A percentile compares a stretch with the other conserved stretches of the same genome.
Conservation (phyloP, 2,329 filamentous ascomycete species). For the Stachybotrys chartarum region DNA sequence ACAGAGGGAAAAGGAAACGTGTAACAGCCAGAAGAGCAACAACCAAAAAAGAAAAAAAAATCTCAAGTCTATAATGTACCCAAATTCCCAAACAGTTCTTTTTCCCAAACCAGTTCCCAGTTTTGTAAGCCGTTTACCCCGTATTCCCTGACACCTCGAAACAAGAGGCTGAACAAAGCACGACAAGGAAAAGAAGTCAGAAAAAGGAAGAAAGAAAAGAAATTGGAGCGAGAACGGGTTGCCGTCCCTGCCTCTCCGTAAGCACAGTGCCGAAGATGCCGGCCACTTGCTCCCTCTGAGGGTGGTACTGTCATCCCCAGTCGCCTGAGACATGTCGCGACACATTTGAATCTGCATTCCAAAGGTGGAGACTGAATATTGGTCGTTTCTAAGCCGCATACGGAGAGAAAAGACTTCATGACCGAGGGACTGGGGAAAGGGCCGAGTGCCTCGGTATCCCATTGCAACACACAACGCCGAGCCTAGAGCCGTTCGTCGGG, state of each 20-base stretch:
- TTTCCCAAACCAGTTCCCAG: slow-evolving; percentile 4
- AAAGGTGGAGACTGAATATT: not conserved
- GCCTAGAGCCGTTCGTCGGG: not conserved
- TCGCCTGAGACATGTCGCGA: slow-evolving; percentile 19
- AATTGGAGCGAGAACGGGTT: slow-evolving; percentile 5
- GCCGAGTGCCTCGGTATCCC: not conserved
- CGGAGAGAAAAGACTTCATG: not conserved
- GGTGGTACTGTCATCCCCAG: slow-evolving; percentile 2
- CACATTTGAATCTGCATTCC: slow-evolving; percentile 21
- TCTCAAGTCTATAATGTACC: not conserved
- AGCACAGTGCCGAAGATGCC: not conserved
- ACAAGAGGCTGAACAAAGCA: slow-evolving; percentile 6
- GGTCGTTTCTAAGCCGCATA: not conserved
- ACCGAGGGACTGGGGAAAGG: not conserved
- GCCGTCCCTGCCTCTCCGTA: not conserved
- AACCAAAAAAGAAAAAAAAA: slow-evolving; percentile 5
- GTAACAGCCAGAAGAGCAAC: not conserved
- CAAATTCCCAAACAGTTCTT: not conserved
- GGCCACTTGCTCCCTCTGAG: not conserved
- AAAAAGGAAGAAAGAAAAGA: slow-evolving; percentile 5
- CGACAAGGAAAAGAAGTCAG: slow-evolving; percentile 5
- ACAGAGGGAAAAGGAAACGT: slow-evolving; percentile 7
- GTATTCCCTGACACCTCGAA: slow-evolving; percentile 3
- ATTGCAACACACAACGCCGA: not conserved
- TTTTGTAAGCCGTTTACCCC: slow-evolving; percentile 1